phyloP scores from a whole-genome alignment of 106 monocot genomes.

The Acanthochlamys bracteata region DNA sequence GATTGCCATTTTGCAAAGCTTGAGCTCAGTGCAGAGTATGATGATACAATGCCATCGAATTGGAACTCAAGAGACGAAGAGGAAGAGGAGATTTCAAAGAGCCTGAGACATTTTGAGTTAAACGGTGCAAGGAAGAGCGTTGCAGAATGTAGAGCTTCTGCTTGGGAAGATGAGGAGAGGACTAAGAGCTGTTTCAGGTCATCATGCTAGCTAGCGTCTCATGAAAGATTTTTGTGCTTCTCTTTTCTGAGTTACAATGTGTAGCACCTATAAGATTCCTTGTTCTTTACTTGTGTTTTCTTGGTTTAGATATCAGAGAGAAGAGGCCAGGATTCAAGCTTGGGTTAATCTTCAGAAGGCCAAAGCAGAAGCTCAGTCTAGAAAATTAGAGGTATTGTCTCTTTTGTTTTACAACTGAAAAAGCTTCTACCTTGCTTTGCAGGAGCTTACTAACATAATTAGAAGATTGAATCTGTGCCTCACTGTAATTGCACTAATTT shows the following conservation, averaged over 20 bases:
- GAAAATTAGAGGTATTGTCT: constrained; percentile 75
- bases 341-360: constrained; percentile 86
- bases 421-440: no score
- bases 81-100: constrained; percentile 79
- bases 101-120: constrained; percentile 63
- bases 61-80: constrained; percentile 93
- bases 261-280: neutral
- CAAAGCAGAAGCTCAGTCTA: constrained; percentile 80
- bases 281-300: neutral
- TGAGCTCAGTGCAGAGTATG: constrained; percentile 47
- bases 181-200: constrained; percentile 81
- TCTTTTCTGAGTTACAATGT: neutral
- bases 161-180: constrained; percentile 89
- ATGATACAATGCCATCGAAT: constrained; percentile 38
- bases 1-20: constrained; percentile 80
- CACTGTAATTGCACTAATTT: no score
- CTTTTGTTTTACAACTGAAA: neutral
- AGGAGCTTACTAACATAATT: no score
- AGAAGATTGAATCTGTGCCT: no score
- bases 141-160: constrained; percentile 34
- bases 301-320: constrained; percentile 65
- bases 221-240: neutral
- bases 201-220: neutral
- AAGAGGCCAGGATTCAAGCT: constrained; percentile 92
- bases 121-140: constrained; percentile 35